Evolutionary conservation across 768 basidiomycete genomes (phyloP), one percentile per base, ranked within the genome.

Genomic region (Mycena rebaudengoi): DNA sequence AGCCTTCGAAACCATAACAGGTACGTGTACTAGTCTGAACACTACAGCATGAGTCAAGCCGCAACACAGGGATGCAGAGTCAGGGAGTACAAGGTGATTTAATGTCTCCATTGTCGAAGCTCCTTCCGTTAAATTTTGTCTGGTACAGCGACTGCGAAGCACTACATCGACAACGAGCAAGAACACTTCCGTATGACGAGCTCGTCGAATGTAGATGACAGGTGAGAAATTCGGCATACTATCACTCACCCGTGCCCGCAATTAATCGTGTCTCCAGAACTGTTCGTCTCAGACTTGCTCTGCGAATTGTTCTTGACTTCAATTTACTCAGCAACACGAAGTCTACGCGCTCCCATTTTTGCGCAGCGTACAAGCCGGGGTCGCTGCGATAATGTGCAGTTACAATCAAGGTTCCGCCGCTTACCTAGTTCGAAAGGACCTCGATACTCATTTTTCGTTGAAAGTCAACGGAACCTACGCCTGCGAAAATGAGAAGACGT

Each of bases 401-500:
- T 64, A 64, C 49, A 64, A 65, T 14, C 63, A 65, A 18, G 52
- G 63, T 49, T 3, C 28, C n/a, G n/a, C n/a, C n/a, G n/a, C n/a
- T 30, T 33, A 33, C 25, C 21, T 4, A 35, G 33, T 40, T 16
- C 25, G n/a, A 6, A 11, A 7, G 25, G 6, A 11, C 30, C 7
- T 52, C 10, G 60, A 39, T 21, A 4, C 7, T 41, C 10, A 25
- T 26, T 6, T 25, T 28, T 10, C 29, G 21, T 33, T 41, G 32
- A 30, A 33, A 77, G 76, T 88, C 72, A 88, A 88, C 51, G 76
- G 84, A 14, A 86, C 85, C 5, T 89, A 80, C 56, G 86, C 89
- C 0, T 90, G 88, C 69, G 87, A 91, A 70, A 89, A 88, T 58
- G 79, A 85, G 70, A 83, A 85, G 65, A 77, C 79, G 16, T 68